phyloP scores from a whole-genome alignment of 805 yeast genomes.

The Ogataea ganodermae region DNA sequence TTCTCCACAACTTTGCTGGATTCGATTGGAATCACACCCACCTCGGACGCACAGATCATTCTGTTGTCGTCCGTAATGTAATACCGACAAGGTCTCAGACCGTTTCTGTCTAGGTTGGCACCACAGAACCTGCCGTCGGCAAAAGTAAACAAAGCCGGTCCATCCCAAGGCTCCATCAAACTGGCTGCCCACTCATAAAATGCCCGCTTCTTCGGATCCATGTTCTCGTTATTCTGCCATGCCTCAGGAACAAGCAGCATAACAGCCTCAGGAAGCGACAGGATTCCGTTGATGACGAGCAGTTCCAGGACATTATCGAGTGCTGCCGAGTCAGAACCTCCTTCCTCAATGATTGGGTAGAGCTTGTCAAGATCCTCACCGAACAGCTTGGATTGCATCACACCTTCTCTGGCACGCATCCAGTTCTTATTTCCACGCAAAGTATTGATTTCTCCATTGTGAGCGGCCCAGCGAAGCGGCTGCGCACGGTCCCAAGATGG shows the following conservation, averaged over 20 bases:
- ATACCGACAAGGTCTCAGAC: conserved; percentile 97
- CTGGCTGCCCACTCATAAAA: conserved; percentile 99
- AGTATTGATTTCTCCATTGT: conserved; percentile 97
- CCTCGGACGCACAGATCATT: conserved; percentile 97
- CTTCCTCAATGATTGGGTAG: conserved; percentile 96
- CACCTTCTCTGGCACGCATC: conserved; percentile 99
- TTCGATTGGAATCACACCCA: conserved; percentile 91
- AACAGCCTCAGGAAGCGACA: conserved; percentile 93
- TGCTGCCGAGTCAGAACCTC: conserved; percentile 98
- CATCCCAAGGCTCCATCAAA: conserved; percentile 99
- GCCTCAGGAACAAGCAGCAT: conserved; percentile 98
- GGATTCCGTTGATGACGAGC: conserved; percentile 85
- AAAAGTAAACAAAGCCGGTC: conserved; percentile 95
- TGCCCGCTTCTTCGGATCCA: conserved; percentile 91
- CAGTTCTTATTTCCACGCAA: conserved; percentile 97
- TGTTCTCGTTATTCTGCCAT: conserved; percentile 84
- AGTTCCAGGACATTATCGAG: conserved; percentile 93
- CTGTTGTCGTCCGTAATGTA: conserved; percentile 93
- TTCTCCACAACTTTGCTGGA: conserved; percentile 80
- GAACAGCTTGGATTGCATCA: conserved; percentile 82
- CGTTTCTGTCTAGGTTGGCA: conserved; percentile 96
- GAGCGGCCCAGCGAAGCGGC: conserved; percentile 96
- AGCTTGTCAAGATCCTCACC: conserved; percentile 90
- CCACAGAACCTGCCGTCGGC: conserved; percentile 98
- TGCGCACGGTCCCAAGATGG: conserved; percentile 99